Evolutionary conservation across 352 stramenopile genomes (phyloP).

Genomic region (Sclerospora graminicola): DNA sequence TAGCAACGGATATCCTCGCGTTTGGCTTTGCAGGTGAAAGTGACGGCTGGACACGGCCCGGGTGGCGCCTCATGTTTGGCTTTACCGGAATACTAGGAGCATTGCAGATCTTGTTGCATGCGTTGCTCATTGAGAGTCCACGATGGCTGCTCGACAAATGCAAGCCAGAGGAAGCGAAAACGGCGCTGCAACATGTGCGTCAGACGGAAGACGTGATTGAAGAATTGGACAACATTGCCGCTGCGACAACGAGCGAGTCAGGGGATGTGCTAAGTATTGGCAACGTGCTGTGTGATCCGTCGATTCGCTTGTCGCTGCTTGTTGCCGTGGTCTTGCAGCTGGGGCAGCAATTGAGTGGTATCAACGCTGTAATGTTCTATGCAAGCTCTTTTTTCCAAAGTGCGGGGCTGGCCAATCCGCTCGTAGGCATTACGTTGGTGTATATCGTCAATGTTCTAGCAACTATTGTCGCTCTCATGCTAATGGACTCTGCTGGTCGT

Average conservation of each 20-base stretch:
- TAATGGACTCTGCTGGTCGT: conserved; percentile 61
- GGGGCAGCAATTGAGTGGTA: conserved; percentile 58
- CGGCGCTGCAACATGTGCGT: conserved; percentile 37
- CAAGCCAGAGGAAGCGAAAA: conserved; percentile 35
- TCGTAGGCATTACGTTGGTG: conserved; percentile 49
- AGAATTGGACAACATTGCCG: conserved; percentile 60
- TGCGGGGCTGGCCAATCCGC: conserved; percentile 44
- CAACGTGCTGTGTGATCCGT: conserved; percentile 37
- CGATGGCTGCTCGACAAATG: conserved; percentile 61
- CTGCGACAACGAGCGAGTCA: conserved; percentile 44
- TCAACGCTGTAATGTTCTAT: conserved; percentile 80
- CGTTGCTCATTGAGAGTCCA: conserved; percentile 52
- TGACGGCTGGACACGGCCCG: conserved; percentile 30
- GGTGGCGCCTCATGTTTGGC: conserved; percentile 58
- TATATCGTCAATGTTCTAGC: conserved; percentile 61
- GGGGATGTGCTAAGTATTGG: conserved; percentile 38
- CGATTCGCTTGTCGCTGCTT: conserved; percentile 42
- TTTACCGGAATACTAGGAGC: conserved; percentile 45
- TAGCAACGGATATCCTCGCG: conserved; percentile 32
- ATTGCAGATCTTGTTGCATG: conserved; percentile 36
- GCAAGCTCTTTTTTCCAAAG: conserved; percentile 61
- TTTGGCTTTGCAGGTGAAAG: conserved; percentile 48
- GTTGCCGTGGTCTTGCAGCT: conserved; percentile 59
- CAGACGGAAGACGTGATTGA: conserved; percentile 49
- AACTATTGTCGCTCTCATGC: conserved; percentile 52